These are phyloP conservation scores for Candolleomyces efflorescens DNA, from an alignment of 768 basidiomycete species.

Conservation along the genomic window DNA sequence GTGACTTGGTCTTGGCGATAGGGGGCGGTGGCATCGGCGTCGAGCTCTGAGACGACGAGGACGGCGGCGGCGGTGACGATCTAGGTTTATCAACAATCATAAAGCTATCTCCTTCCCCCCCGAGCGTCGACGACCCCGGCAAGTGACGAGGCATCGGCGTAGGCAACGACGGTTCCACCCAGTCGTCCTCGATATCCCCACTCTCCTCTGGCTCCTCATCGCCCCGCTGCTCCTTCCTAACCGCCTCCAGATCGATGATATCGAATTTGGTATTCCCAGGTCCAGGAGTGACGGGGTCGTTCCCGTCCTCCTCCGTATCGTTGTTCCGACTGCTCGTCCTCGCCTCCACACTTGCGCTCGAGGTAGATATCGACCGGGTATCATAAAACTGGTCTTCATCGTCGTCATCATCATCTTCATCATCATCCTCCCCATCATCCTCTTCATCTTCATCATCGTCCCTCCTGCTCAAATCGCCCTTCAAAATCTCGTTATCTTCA, in stretches of 20 bases:
- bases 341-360: conserved; percentile 30
- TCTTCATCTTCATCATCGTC: conserved; percentile 16
- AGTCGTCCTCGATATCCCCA: conserved; percentile 54
- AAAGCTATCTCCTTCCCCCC: conserved; percentile 1
- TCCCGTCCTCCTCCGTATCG: conserved; percentile 69
- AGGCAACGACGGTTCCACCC: conserved; percentile 65
- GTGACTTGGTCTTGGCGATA: conserved; percentile 15
- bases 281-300: conserved; percentile 68
- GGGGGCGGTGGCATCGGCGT: not conserved
- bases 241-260: conserved; percentile 18
- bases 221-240: conserved; percentile 43
- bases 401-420: conserved; percentile 28
- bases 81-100: not conserved
- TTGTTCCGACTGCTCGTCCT: conserved; percentile 47
- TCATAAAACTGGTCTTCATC: conserved; percentile 53
- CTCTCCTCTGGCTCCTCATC: conserved; percentile 39
- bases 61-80: not conserved
- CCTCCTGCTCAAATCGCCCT: not conserved
- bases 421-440: conserved; percentile 19
- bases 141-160: conserved; percentile 14
- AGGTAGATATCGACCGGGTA: conserved; percentile 38
- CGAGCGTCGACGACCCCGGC: not conserved
- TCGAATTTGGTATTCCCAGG: conserved; percentile 39
- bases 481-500: no score
- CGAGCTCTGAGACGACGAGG: conserved; percentile 5